Percentiles rank a stretch among this genome's conserved stretches.
Conservation (phyloP, 2,329 filamentous ascomycete species). For the Lachnellula cervina region DNA sequence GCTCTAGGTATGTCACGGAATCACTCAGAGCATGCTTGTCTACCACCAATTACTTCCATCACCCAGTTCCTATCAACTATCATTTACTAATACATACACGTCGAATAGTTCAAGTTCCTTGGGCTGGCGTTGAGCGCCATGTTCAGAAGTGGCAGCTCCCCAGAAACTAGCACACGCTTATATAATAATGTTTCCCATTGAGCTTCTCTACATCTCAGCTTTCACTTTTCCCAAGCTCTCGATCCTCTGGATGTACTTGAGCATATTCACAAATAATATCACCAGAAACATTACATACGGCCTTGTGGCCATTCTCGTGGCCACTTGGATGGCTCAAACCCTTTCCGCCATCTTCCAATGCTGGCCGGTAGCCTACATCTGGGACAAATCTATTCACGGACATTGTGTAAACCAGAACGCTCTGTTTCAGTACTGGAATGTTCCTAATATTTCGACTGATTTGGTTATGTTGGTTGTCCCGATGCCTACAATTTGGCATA, state of each 20-base stretch:
- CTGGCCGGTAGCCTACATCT: not conserved
- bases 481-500: not conserved
- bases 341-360: not conserved
- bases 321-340: not conserved
- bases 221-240: not conserved
- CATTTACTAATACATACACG: not conserved
- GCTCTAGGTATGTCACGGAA: not conserved
- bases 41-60: not conserved
- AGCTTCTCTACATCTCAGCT: not conserved
- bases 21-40: not conserved
- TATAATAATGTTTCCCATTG: not conserved
- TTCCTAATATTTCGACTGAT: not conserved
- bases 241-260: not conserved
- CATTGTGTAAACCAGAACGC: not conserved
- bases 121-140: not conserved
- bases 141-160: not conserved
- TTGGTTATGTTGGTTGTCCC: not conserved
- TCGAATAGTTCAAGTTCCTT: not conserved
- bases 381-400: not conserved
- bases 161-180: not conserved
- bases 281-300: not conserved
- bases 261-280: not conserved
- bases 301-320: not conserved
- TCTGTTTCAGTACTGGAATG: not conserved
- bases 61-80: not conserved